phyloP scores from a whole-genome alignment of 768 basidiomycete species.

The Pisolithus marmoratus region DNA sequence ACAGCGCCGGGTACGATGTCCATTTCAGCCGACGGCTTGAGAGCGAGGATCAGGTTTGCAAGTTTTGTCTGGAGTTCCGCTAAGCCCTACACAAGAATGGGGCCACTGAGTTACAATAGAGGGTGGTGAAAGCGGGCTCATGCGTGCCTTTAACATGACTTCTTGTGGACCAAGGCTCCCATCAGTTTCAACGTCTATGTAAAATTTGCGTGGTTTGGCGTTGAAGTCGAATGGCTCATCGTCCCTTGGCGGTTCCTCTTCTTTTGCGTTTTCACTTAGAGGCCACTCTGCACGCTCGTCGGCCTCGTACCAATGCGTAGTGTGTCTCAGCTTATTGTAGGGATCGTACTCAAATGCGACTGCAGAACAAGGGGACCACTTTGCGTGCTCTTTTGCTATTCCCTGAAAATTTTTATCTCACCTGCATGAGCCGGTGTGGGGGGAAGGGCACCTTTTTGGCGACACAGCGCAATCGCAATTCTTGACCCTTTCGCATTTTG shows the following conservation, averaged over 20 bases:
- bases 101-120: neutral
- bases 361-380: constrained; percentile 96
- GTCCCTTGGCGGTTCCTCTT: constrained; percentile 77
- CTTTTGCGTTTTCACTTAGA: constrained; percentile 74
- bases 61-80: constrained; percentile 75
- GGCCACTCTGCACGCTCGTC: constrained; percentile 89
- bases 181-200: constrained; percentile 92
- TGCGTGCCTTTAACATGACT: constrained; percentile 73
- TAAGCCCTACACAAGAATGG: constrained; percentile 48
- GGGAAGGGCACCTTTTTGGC: constrained; percentile 73
- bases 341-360: constrained; percentile 98
- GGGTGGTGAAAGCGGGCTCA: neutral
- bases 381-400: constrained; percentile 96
- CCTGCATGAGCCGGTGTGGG: neutral
- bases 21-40: constrained; percentile 58
- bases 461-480: constrained; percentile 75
- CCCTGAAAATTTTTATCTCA: constrained; percentile 49
- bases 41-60: constrained; percentile 70
- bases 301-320: constrained; percentile 89
- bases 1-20: constrained; percentile 42
- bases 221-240: constrained; percentile 84
- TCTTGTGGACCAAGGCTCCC: constrained; percentile 87
- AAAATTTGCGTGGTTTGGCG: constrained; percentile 86
- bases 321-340: constrained; percentile 94
- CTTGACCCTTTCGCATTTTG: constrained; percentile 92